Base-by-base conservation (phyloP, 768 basidiomycete genomes). In the Mycena olivaceomarginata region DNA sequence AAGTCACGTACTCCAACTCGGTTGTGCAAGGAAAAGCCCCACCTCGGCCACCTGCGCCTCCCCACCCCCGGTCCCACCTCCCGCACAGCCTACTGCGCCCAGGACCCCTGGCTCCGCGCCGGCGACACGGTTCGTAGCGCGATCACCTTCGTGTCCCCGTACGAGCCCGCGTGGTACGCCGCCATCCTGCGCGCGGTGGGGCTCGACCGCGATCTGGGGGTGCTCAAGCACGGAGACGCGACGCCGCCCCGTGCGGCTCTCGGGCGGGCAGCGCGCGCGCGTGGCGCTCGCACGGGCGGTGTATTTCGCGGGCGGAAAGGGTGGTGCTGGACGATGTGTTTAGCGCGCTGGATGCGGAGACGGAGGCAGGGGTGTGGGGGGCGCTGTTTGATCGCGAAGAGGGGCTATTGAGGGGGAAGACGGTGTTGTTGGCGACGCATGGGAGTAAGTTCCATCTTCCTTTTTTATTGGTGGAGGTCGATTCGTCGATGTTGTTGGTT, bases 271-370 rank as follows among this genome's bases (percentile, higher is more conserved):
- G 46, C 31, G 62, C 20, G 25, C 25, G 62, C 60, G 70, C 37
- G 70, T 72, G 37, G 70, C 70, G 46, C 63, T 72, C 10, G 70
- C 70, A 20, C 60, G 70, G 13, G 70, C 70, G 31, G 70, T 72
- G 60, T 72, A 72, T 40, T 40, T 48, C 70, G 37, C 20, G 48
- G 5, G 70, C 70, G 46, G 70, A 64, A 20, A 3, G 62, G 31
- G 22, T 12, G 25, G 60, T 72, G 70, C 40, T 72, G 20, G 70
- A 72, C 40, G 70, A 72, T 53, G 70, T 72, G 62, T 72, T 72
- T 43, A 72, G 70, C 13, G 70, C 70, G 62, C 20, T 72, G 46
- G 70, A 72, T 25, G 70, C 70, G 20, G 40, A 56, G 7, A 72
- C 70, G 60, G 70, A 72, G 70, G 70, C 16, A 62, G 16, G 6